Evolutionary conservation across 2,329 filamentous ascomycete species (phyloP).

Genomic region (Colletotrichum graminicola): DNA sequence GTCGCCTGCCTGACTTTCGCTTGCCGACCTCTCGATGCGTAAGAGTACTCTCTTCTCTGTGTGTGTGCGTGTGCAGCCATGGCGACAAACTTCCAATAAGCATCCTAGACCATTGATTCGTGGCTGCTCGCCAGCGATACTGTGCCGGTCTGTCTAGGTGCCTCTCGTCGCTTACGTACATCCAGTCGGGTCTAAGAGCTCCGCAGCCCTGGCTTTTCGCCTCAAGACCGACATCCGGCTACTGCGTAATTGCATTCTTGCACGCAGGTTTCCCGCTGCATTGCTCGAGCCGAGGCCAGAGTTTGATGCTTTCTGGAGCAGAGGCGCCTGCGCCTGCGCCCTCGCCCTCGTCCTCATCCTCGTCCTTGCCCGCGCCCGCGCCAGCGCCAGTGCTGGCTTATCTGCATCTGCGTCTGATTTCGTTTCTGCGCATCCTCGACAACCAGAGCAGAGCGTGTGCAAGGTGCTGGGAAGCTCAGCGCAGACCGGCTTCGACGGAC

Average conservation of each 20-base stretch:
- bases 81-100: conserved; percentile 8
- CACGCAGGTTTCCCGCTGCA: conserved; percentile 30
- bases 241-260: conserved; percentile 11
- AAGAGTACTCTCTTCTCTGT: not conserved
- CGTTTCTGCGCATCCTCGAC: conserved; percentile 19
- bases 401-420: conserved; percentile 9
- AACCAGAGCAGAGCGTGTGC: conserved; percentile 13
- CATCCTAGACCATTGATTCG: conserved; percentile 3
- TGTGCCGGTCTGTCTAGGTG: not conserved
- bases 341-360: not conserved
- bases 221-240: conserved; percentile 10
- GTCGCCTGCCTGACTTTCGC: conserved; percentile 16
- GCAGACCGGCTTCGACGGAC: conserved; percentile 26
- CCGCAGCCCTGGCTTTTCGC: conserved; percentile 16
- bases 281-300: conserved; percentile 16
- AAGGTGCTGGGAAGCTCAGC: conserved; percentile 3
- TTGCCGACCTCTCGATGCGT: conserved; percentile 10
- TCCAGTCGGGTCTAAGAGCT: conserved; percentile 13
- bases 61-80: not conserved
- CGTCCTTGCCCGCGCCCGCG: conserved; percentile 6
- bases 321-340: not conserved
- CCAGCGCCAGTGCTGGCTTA: not conserved
- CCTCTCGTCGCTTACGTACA: conserved; percentile 15
- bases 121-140: not conserved
- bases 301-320: conserved; percentile 9